Evolutionary conservation across 371 early-diverging fungal species (phyloP).

Genomic region (Actinomucor elegans): DNA sequence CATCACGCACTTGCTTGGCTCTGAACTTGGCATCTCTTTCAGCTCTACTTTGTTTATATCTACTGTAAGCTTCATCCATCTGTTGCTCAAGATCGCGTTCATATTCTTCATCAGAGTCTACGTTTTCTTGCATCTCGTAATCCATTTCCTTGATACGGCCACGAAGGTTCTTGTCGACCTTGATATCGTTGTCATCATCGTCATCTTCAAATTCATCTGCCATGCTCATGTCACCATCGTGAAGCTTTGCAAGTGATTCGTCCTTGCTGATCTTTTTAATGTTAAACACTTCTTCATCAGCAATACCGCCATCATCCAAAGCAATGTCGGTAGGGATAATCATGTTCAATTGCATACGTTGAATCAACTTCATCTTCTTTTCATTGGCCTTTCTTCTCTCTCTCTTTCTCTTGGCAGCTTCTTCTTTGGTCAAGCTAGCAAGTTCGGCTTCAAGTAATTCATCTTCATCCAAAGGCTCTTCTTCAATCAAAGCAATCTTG

Average conservation of each 20-base stretch:
- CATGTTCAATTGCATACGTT: constrained; percentile 93
- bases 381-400: constrained; percentile 67
- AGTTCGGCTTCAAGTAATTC: constrained; percentile 60
- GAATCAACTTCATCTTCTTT: constrained; percentile 79
- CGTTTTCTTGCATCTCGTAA: constrained; percentile 37
- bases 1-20: constrained; percentile 65
- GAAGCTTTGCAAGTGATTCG: constrained; percentile 45
- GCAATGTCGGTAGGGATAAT: constrained; percentile 86
- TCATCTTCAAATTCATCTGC: constrained; percentile 51
- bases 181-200: constrained; percentile 40
- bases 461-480: constrained; percentile 60
- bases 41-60: constrained; percentile 69
- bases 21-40: constrained; percentile 76
- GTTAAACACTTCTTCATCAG: constrained; percentile 61
- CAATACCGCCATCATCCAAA: constrained; percentile 70
- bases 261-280: constrained; percentile 58
- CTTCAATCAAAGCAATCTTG: constrained; percentile 31
- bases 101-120: constrained; percentile 43
- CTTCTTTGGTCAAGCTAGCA: constrained; percentile 59
- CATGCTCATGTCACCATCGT: constrained; percentile 57
- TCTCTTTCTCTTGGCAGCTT: constrained; percentile 58
- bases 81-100: constrained; percentile 66
- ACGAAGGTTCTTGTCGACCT: constrained; percentile 29
- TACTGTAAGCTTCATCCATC: constrained; percentile 73
- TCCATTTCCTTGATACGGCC: constrained; percentile 39